Conservation (phyloP, 768 basidiomycete species). For the Leccinum rimulosum region DNA sequence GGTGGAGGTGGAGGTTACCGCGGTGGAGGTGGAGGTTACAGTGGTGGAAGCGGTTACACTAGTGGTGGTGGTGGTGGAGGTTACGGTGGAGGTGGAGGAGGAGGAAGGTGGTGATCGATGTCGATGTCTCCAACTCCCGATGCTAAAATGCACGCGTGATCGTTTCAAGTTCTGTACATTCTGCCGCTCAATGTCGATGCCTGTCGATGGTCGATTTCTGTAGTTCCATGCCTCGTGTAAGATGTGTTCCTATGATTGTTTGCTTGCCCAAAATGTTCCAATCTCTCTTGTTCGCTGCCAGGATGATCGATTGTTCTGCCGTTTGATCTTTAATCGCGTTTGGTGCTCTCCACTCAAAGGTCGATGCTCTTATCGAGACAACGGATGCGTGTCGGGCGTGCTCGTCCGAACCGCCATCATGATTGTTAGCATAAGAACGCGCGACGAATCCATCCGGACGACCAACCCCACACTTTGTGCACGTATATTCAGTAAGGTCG, state of each 20-base stretch:
- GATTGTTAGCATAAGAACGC: too few species aligned
- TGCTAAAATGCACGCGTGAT: slow-evolving; percentile 12
- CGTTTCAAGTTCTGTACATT: slow-evolving; percentile 5
- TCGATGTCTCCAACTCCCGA: neutral
- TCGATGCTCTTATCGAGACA: neutral
- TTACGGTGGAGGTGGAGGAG: too few species aligned
- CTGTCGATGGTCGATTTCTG: slow-evolving; percentile 12
- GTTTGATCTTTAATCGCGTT: neutral
- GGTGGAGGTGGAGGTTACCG: too few species aligned
- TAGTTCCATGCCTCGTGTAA: slow-evolving; percentile 3
- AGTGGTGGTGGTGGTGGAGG: too few species aligned
- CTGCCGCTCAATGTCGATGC: slow-evolving; percentile 1
- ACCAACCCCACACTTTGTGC: neutral
- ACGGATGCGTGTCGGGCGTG: neutral
- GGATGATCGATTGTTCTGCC: too few species aligned
- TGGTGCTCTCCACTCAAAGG: neutral
- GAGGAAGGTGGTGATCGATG: too few species aligned
- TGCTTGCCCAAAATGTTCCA: neutral
- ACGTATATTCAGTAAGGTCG: neutral
- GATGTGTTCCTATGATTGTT: neutral
- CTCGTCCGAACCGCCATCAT: too few species aligned
- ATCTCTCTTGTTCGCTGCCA: neutral
- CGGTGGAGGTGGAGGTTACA: too few species aligned
- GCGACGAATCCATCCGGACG: neutral
- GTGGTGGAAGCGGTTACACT: too few species aligned